These are phyloP conservation scores for Scheffersomyces amazonensis DNA, from an alignment of 805 yeast genomes.

Conservation along the genomic window DNA sequence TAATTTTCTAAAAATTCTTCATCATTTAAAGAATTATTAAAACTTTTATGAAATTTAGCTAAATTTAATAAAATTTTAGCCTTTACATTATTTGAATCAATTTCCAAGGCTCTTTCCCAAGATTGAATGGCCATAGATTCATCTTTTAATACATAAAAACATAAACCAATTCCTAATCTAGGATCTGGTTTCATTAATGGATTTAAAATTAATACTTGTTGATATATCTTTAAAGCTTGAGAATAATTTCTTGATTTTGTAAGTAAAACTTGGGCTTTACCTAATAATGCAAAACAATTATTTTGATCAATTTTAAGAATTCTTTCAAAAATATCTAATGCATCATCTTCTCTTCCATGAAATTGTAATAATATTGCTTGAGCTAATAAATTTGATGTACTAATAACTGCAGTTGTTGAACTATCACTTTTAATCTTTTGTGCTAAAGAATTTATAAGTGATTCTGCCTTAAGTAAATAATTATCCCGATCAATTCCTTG, in stretches of 20 bases:
- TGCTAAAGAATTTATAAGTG: slow-evolving; percentile 17
- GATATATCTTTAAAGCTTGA: slow-evolving; percentile 77
- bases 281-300: slow-evolving; percentile 74
- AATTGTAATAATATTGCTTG: slow-evolving; percentile 64
- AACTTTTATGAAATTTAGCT: slow-evolving; percentile 63
- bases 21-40: slow-evolving; percentile 53
- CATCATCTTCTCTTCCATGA: slow-evolving; percentile 64
- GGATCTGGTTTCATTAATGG: slow-evolving; percentile 88
- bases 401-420: slow-evolving; percentile 3
- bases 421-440: slow-evolving; percentile 7
- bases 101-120: slow-evolving; percentile 76
- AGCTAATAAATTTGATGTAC: slow-evolving; percentile 43
- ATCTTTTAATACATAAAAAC: slow-evolving; percentile 87
- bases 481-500: slow-evolving; percentile 22
- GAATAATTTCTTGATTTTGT: slow-evolving; percentile 64
- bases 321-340: slow-evolving; percentile 65
- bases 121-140: slow-evolving; percentile 71
- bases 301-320: slow-evolving; percentile 52
- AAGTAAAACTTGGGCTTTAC: slow-evolving; percentile 79
- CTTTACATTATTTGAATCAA: slow-evolving; percentile 57
- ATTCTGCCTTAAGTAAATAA: slow-evolving; percentile 20
- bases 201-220: slow-evolving; percentile 70
- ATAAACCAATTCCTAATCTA: slow-evolving; percentile 89
- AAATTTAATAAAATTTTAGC: slow-evolving; percentile 67
- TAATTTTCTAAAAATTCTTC: slow-evolving; percentile 63